Evolutionary conservation across 2,329 filamentous ascomycete genomes (phyloP).

Genomic region (Trichoderma pleuroti): DNA sequence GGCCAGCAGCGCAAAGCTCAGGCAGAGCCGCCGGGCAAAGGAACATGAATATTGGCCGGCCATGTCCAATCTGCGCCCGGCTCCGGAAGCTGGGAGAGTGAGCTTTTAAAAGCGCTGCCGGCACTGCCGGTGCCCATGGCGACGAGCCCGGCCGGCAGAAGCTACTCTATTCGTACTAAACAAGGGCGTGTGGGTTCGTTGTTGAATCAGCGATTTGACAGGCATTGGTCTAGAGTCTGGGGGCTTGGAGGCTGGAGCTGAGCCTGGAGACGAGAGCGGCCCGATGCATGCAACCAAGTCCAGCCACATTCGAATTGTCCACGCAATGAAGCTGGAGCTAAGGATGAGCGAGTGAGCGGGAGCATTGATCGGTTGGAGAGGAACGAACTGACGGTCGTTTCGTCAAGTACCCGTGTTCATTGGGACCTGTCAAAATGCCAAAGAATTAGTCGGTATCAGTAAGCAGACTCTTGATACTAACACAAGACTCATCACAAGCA

Average conservation of each 20-base stretch:
- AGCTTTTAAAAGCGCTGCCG: conserved; percentile 1
- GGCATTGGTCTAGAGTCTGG: background rate
- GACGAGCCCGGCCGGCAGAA: background rate
- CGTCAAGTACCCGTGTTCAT: background rate
- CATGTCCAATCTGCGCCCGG: background rate
- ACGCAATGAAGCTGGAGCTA: no score
- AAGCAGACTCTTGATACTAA: background rate
- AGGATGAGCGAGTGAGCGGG: background rate
- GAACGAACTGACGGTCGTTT: background rate
- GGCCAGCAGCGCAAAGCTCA: background rate
- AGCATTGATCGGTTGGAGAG: background rate
- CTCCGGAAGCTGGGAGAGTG: background rate
- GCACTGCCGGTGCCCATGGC: background rate
- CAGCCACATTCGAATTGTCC: background rate
- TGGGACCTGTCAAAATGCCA: background rate
- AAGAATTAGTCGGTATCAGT: background rate
- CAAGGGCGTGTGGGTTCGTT: background rate
- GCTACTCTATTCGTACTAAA: background rate
- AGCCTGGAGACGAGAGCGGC: background rate
- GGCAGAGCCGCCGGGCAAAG: background rate
- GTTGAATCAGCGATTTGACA: background rate
- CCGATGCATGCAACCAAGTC: background rate
- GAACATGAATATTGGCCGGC: background rate
- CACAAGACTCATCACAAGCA: background rate
- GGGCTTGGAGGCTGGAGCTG: background rate